phyloP scores from a whole-genome alignment of 345 rosid genomes.

The Eucalyptus shirleyi region DNA sequence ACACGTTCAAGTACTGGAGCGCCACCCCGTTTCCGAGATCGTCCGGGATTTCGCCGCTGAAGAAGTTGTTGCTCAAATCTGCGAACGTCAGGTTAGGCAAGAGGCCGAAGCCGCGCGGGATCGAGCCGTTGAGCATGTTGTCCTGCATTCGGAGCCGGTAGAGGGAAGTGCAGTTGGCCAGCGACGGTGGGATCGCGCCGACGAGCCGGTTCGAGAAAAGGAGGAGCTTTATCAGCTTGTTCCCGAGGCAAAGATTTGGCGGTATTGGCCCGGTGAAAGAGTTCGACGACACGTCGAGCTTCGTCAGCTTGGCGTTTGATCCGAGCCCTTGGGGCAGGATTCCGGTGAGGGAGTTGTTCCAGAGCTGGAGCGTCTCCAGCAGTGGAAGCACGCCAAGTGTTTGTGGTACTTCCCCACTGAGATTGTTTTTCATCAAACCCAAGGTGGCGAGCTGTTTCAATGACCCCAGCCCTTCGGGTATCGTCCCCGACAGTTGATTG shows the following conservation, averaged over 20 bases:
- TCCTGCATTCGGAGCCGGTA: slow-evolving; percentile 55
- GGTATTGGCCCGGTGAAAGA: slow-evolving; percentile 70
- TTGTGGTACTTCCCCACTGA: slow-evolving; percentile 57
- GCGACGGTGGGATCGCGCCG: slow-evolving; percentile 33
- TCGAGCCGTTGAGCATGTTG: slow-evolving; percentile 55
- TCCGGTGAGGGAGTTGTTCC: slow-evolving; percentile 73
- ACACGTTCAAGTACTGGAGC: slow-evolving; percentile 69
- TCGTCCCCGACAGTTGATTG: slow-evolving; percentile 56
- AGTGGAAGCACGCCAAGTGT: slow-evolving; percentile 52
- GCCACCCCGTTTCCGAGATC: slow-evolving; percentile 54
- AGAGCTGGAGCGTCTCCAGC: slow-evolving; percentile 39
- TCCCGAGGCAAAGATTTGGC: slow-evolving; percentile 59
- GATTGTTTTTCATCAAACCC: slow-evolving; percentile 45
- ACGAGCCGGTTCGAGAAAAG: slow-evolving; percentile 71
- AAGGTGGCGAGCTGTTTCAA: slow-evolving; percentile 44
- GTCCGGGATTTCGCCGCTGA: slow-evolving; percentile 50
- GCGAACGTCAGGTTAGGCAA: slow-evolving; percentile 49
- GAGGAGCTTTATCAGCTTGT: slow-evolving; percentile 60
- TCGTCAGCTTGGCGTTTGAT: slow-evolving; percentile 38
- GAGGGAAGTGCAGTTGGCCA: slow-evolving; percentile 51
- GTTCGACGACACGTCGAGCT: slow-evolving; percentile 71
- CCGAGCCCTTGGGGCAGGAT: slow-evolving; percentile 69
- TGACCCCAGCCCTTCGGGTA: slow-evolving; percentile 41
- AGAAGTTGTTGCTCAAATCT: slow-evolving; percentile 65
- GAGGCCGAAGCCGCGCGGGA: slow-evolving; percentile 64